Evolutionary conservation across 129 eudicot species (phyloP), one percentile per base, ranked within the genome.

Genomic region (Sambucus nigra): DNA sequence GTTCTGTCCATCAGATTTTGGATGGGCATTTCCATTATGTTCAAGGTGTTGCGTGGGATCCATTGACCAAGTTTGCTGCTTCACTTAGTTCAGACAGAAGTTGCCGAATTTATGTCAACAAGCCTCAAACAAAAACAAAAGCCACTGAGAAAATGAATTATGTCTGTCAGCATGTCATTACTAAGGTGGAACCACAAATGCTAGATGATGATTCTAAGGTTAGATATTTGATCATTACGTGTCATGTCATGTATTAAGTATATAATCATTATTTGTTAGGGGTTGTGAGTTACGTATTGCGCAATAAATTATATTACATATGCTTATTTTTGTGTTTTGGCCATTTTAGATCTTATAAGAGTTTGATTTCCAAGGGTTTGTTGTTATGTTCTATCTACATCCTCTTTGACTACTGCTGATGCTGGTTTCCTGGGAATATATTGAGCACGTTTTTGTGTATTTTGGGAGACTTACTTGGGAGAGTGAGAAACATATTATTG

Each of bases 11-110:
- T 68, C 99, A 92, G 76, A 92, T 92, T 59, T 73, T 92, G 73
- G 99, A 92, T 72, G 82, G 95, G 85, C 99, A 92, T 76, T 73
- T 70, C 32, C 98, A 91, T 71, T 91, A 91, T 66, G 98, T 91
- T 59, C 98, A 91, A 64, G 98, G 98, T 47, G 98, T 91, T 18
- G 94, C 98, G 17, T 91, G 94, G 95, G 98, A 91, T 61, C 98
- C 98, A 0, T 66, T 91, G 71, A 67, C 74, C 45, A 85, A 79
- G 66, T 91, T 81, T 67, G 77, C 76, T 26, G 94, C 98, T 49
- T 91, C 98, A 25, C 76, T 91, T 64, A 91, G 98, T 75, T 91
- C 98, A 49, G 98, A 91, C 45, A 81, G 98, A 82, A 81, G 86
- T 7, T 82, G 93, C 53, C 84, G 98, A 15, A 61, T 91, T 33